Percentiles rank a stretch among this genome's conserved stretches.
Evolutionary conservation across 1,284 basidiomycete species (phyloP).

Genomic region (Leccinum cinnamomeum): DNA sequence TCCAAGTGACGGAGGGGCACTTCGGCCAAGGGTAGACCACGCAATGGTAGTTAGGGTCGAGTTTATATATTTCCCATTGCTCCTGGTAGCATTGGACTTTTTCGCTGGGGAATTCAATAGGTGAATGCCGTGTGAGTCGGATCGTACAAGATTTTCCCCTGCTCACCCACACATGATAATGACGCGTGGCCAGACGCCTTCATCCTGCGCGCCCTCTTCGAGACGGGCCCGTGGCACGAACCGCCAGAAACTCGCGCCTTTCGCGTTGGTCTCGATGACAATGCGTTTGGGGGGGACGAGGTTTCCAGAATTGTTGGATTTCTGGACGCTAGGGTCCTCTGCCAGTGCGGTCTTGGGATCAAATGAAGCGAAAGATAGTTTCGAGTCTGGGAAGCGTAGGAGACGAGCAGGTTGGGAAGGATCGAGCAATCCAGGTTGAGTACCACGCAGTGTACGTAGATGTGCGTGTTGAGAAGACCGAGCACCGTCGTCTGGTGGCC

Average conservation of each 20-base stretch:
- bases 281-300: conserved; percentile 62
- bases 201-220: conserved; percentile 55
- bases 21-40: conserved; percentile 48
- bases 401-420: conserved; percentile 56
- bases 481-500: conserved; percentile 6
- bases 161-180: conserved; percentile 68
- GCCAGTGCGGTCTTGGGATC: conserved; percentile 63
- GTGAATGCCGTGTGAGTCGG: conserved; percentile 10
- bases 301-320: conserved; percentile 46
- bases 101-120: conserved; percentile 39
- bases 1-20: conserved; percentile 42
- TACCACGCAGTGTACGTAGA: conserved; percentile 25
- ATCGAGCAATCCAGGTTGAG: conserved; percentile 60
- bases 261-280: conserved; percentile 61
- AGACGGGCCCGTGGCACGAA: conserved; percentile 68
- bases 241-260: conserved; percentile 60
- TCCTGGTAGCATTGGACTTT: conserved; percentile 58
- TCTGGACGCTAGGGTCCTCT: conserved; percentile 36
- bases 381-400: conserved; percentile 53
- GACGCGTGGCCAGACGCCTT: conserved; percentile 67
- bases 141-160: conserved; percentile 3
- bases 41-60: conserved; percentile 69
- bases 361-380: conserved; percentile 64
- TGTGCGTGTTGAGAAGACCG: conserved; percentile 11
- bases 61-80: conserved; percentile 81